Conservation (phyloP, 768 basidiomycete genomes). For the Phylloporus scabripes region DNA sequence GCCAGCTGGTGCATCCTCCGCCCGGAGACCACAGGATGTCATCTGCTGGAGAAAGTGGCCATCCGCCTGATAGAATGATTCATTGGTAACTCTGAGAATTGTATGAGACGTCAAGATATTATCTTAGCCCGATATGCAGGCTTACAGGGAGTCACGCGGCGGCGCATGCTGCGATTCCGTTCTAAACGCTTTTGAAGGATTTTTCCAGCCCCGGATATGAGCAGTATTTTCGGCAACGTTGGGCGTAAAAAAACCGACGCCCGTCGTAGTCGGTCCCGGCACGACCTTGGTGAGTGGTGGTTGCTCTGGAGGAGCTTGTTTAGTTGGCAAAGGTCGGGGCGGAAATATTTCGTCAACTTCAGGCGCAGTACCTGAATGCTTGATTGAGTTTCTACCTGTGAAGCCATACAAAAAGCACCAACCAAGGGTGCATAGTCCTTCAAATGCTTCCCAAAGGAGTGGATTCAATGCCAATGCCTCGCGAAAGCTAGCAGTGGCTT, state of each 20-base stretch:
- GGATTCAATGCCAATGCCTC: conserved; percentile 70
- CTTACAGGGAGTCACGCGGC: conserved; percentile 63
- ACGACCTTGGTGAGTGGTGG: conserved; percentile 32
- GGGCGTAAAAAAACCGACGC: conserved; percentile 73
- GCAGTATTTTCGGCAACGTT: conserved; percentile 53
- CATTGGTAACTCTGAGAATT: conserved; percentile 47
- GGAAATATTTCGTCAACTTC: conserved; percentile 73
- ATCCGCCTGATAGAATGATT: conserved; percentile 51
- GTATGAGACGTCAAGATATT: conserved; percentile 1
- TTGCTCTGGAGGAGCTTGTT: conserved; percentile 51
- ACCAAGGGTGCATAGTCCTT: conserved; percentile 81
- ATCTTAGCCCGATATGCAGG: background rate
- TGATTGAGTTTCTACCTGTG: conserved; percentile 11
- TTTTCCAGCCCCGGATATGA: conserved; percentile 55
- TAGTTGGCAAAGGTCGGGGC: conserved; percentile 51
- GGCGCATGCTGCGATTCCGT: conserved; percentile 43
- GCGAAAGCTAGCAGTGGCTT: conserved; percentile 65
- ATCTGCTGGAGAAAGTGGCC: conserved; percentile 49
- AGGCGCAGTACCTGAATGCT: conserved; percentile 53
- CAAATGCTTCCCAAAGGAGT: conserved; percentile 89
- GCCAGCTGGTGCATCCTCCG: conserved; percentile 37
- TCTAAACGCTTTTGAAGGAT: conserved; percentile 50
- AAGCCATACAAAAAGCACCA: conserved; percentile 18
- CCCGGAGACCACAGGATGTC: conserved; percentile 38
- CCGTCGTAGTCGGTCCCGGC: conserved; percentile 51